Conservation (phyloP, 108 stramenopile genomes). For the Cyclotella choctawhatcheeana region DNA sequence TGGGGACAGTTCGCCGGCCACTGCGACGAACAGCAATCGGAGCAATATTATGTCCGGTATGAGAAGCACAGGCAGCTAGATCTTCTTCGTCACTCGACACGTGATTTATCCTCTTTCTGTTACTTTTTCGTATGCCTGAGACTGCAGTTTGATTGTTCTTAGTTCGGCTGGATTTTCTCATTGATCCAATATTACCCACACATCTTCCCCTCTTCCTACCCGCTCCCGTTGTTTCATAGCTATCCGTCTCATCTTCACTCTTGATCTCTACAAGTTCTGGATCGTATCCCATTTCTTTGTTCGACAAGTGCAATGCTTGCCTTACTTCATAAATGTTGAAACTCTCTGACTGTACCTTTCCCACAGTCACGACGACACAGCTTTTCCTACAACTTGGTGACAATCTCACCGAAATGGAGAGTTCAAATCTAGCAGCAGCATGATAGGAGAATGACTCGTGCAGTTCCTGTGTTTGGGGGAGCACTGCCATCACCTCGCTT, state of each 20-base stretch:
- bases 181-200: background rate
- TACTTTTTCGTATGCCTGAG: background rate
- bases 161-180: background rate
- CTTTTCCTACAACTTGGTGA: slow-evolving; percentile 41
- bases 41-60: background rate
- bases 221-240: background rate
- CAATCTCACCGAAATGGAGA: slow-evolving; percentile 27
- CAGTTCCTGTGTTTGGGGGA: background rate
- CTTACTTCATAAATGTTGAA: too few relatives aligned
- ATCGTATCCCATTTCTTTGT: background rate
- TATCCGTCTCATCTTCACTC: background rate
- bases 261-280: background rate
- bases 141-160: background rate
- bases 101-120: background rate
- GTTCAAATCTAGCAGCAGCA: slow-evolving; percentile 12
- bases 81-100: slow-evolving; percentile 9
- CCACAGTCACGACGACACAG: slow-evolving; percentile 24
- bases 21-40: slow-evolving; percentile 13
- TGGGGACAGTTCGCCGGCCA: background rate
- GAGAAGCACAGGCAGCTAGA: background rate
- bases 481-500: slow-evolving; percentile 17
- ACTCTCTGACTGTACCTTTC: background rate
- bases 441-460: slow-evolving; percentile 36
- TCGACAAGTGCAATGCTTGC: background rate
- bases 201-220: background rate